These are phyloP conservation scores for Xylariaceae sp. DNA, from an alignment of 2,329 filamentous ascomycete species.

Conservation along the genomic window DNA sequence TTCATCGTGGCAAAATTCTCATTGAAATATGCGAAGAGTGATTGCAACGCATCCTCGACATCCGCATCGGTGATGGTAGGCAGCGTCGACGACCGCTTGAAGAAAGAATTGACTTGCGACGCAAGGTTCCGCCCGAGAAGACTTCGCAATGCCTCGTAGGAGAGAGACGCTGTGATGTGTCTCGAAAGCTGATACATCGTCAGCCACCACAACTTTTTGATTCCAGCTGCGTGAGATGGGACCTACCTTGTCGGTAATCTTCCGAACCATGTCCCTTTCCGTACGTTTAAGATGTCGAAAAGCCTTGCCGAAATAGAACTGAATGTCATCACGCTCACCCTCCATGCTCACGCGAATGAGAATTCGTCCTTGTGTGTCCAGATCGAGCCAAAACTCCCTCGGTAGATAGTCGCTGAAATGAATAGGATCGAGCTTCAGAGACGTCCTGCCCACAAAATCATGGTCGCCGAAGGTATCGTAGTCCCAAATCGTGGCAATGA, in stretches of 20 bases:
- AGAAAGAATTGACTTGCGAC: constrained; percentile 38
- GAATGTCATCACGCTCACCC: constrained; percentile 94
- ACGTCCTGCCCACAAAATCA: constrained; percentile 94
- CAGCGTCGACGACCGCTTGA: constrained; percentile 45
- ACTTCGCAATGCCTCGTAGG: constrained; percentile 67
- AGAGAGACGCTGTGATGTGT: constrained; percentile 87
- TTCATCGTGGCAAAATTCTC: constrained; percentile 99
- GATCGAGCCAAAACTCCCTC: constrained; percentile 93
- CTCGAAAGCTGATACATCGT: constrained; percentile 85
- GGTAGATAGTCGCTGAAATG: constrained; percentile 96
- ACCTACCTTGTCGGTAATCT: constrained; percentile 90
- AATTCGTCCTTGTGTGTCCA: constrained; percentile 88
- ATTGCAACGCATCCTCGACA: constrained; percentile 71
- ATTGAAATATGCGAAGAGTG: constrained; percentile 90
- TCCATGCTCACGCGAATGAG: constrained; percentile 96
- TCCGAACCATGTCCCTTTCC: constrained; percentile 95
- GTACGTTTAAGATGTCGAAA: constrained; percentile 93
- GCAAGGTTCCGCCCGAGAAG: constrained; percentile 64
- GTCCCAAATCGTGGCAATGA: constrained; percentile 97
- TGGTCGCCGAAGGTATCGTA: constrained; percentile 96
- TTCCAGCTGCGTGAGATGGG: no score
- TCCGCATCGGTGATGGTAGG: constrained; percentile 62
- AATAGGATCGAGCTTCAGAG: constrained; percentile 92
- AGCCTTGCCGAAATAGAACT: constrained; percentile 96
- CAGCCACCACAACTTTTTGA: no score